phyloP scores from a whole-genome alignment of 163 green algal genomes.

The Chlamydomonas reinhardtii region DNA sequence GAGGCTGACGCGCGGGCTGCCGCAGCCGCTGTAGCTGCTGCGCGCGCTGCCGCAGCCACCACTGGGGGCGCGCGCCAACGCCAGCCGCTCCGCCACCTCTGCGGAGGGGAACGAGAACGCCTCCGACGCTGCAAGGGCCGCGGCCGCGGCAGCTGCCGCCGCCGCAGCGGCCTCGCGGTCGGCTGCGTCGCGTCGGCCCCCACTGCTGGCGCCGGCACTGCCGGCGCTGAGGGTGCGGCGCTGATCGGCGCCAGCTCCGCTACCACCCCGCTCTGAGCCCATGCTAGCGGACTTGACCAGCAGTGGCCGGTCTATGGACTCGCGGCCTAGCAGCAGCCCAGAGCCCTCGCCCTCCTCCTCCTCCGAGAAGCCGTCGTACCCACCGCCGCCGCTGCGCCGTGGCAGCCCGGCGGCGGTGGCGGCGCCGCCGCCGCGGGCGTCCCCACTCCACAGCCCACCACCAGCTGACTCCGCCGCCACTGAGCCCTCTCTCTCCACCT shows the following conservation, averaged over 20 bases:
- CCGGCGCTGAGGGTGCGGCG: neutral
- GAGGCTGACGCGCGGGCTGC: neutral
- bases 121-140: neutral
- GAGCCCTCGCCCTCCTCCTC: no score
- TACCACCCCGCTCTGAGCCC: neutral
- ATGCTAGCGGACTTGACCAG: neutral
- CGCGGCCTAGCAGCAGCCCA: no score
- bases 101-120: slow-evolving; percentile 10
- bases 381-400: no score
- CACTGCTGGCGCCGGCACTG: neutral
- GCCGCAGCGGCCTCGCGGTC: neutral
- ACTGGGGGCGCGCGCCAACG: neutral
- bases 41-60: slow-evolving; percentile 8
- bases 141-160: neutral
- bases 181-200: neutral
- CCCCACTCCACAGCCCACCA: no score
- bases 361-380: no score
- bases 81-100: neutral
- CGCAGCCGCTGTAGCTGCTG: slow-evolving; percentile 9
- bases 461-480: no score
- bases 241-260: no score
- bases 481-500: no score
- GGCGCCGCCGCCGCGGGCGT: no score
- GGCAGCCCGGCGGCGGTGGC: no score
- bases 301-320: neutral